These are phyloP conservation scores for Strobilomyces dryophilus DNA, from an alignment of 768 basidiomycete species.

Conservation along the genomic window DNA sequence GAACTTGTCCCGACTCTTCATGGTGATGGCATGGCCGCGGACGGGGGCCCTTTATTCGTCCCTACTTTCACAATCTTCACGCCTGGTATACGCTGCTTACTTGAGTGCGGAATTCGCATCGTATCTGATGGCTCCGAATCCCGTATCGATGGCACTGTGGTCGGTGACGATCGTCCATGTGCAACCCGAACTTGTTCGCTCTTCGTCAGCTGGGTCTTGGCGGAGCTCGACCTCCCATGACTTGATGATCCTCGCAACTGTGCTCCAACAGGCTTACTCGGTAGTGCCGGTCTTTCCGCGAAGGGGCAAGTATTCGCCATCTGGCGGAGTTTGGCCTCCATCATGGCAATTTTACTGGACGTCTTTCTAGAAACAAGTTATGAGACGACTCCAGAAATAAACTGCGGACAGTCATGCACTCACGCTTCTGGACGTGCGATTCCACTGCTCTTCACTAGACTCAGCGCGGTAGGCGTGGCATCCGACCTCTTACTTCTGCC, in stretches of 20 bases:
- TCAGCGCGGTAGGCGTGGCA: constrained; percentile 77
- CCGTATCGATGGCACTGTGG: neutral
- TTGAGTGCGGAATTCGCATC: constrained; percentile 8
- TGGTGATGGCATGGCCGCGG: constrained; percentile 4
- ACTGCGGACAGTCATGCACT: constrained; percentile 11
- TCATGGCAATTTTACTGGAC: constrained; percentile 84
- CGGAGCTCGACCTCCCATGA: neutral
- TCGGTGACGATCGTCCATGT: neutral
- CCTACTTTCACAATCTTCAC: constrained; percentile 29
- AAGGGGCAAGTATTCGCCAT: constrained; percentile 45
- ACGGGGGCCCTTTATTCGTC: constrained; percentile 12
- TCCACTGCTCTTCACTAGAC: constrained; percentile 74
- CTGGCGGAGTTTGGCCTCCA: constrained; percentile 92
- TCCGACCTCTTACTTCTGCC: constrained; percentile 47
- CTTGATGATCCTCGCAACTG: constrained; percentile 1
- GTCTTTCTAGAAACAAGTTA: constrained; percentile 47
- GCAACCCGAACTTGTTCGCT: neutral
- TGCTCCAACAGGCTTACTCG: constrained; percentile 16
- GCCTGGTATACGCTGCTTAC: constrained; percentile 29
- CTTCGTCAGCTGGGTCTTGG: neutral
- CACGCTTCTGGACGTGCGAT: constrained; percentile 47
- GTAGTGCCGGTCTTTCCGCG: constrained; percentile 19
- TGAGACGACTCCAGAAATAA: constrained; percentile 8
- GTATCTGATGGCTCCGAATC: constrained; percentile 16
- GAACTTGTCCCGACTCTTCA: constrained; percentile 4